These are phyloP conservation scores for Fusarium heterosporum DNA, from an alignment of 2,329 filamentous ascomycete species.

Conservation along the genomic window DNA sequence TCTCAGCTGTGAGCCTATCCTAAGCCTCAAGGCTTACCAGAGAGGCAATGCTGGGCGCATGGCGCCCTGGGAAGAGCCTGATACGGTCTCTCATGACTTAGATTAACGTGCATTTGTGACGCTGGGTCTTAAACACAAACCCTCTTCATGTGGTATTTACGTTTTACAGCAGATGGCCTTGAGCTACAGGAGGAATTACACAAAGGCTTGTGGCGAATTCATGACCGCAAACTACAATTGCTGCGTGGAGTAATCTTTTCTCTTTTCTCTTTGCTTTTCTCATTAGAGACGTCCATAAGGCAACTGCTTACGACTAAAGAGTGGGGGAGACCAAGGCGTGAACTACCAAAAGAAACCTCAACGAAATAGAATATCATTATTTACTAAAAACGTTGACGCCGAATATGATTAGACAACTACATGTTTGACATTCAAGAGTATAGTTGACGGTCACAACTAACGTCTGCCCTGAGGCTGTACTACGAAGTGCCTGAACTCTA, in stretches of 20 bases:
- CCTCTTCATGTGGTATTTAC: neutral
- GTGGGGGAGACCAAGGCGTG: neutral
- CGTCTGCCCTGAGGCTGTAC: constrained; percentile 5
- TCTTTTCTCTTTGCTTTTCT: constrained; percentile 5
- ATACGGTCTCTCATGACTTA: neutral
- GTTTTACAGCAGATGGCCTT: neutral
- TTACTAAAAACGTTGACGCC: neutral
- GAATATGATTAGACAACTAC: constrained; percentile 6
- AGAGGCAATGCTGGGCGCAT: constrained; percentile 9
- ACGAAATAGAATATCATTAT: neutral
- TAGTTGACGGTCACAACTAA: neutral
- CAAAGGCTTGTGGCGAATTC: constrained; percentile 1
- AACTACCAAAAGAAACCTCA: neutral
- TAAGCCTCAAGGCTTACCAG: constrained; percentile 6
- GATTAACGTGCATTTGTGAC: constrained; percentile 2
- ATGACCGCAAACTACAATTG: neutral
- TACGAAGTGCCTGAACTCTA: neutral
- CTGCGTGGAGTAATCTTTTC: neutral
- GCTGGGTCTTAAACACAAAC: neutral
- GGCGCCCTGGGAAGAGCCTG: neutral
- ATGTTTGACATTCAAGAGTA: neutral
- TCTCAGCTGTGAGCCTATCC: neutral
- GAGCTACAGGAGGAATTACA: neutral
- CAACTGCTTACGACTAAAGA: constrained; percentile 8
- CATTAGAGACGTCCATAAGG: neutral